These are phyloP conservation scores for Pichia sp. DNA, from an alignment of 1,139 yeast species.

Conservation along the genomic window DNA sequence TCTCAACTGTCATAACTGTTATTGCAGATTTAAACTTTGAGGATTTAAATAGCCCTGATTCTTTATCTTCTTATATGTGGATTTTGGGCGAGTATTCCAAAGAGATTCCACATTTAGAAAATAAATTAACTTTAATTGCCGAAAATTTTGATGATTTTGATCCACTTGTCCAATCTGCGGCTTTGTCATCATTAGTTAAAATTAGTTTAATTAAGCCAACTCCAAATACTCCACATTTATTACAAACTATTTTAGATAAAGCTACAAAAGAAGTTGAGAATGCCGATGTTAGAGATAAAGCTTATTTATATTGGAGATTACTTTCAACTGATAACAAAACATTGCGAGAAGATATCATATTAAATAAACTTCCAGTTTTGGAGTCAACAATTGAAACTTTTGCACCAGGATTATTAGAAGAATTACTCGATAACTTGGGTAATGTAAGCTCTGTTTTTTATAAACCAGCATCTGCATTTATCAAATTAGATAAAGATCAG, in stretches of 20 bases:
- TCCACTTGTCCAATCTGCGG: conserved; percentile 65
- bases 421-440: conserved; percentile 68
- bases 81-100: conserved; percentile 83
- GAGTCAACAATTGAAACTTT: conserved; percentile 66
- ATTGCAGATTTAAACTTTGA: conserved; percentile 49
- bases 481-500: conserved; percentile 37
- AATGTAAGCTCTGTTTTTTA: conserved; percentile 87
- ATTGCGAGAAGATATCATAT: conserved; percentile 44
- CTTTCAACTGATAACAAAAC: conserved; percentile 44
- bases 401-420: conserved; percentile 61
- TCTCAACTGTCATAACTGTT: conserved; percentile 65
- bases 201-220: conserved; percentile 46
- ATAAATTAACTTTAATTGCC: conserved; percentile 44
- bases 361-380: conserved; percentile 64
- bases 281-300: conserved; percentile 91
- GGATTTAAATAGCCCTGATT: conserved; percentile 53
- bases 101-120: conserved; percentile 50
- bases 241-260: conserved; percentile 68
- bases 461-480: conserved; percentile 69
- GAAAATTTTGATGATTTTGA: conserved; percentile 67
- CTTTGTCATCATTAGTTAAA: conserved; percentile 76
- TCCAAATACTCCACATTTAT: conserved; percentile 41
- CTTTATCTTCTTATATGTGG: conserved; percentile 81
- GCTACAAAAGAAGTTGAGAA: conserved; percentile 81
- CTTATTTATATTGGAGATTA: conserved; percentile 91